Evolutionary conservation across 192 early-diverging fungal genomes (phyloP).

Genomic region (Diversispora eburnea): DNA sequence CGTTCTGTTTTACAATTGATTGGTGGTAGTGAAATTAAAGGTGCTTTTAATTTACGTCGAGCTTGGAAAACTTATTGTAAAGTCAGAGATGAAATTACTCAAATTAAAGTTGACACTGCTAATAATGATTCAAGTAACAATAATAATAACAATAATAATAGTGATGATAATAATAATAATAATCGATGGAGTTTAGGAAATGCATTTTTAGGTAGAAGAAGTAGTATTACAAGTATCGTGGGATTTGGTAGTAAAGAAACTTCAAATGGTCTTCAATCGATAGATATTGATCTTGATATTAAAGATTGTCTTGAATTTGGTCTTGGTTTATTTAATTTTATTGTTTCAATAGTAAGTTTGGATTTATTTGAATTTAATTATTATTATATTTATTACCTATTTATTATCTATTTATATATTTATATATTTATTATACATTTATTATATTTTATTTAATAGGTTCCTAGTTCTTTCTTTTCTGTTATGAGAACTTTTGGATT

Average conservation of each 20-base stretch:
- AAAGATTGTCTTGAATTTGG: constrained; percentile 43
- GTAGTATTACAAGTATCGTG: constrained; percentile 23
- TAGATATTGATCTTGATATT: constrained; percentile 38
- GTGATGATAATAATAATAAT: background rate
- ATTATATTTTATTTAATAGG: background rate
- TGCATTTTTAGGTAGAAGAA: constrained; percentile 7
- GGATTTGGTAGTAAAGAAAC: constrained; percentile 9
- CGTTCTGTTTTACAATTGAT: constrained; percentile 38
- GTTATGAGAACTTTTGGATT: constrained; percentile 20
- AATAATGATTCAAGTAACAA: constrained; percentile 30
- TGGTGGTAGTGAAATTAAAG: constrained; percentile 37
- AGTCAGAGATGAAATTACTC: constrained; percentile 40
- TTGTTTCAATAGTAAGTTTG: constrained; percentile 34
- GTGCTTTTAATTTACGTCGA: constrained; percentile 37
- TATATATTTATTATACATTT: too few relatives aligned
- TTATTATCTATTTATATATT: too few relatives aligned
- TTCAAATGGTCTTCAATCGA: constrained; percentile 29
- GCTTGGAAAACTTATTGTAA: constrained; percentile 42
- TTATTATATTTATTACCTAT: too few relatives aligned
- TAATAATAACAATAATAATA: constrained; percentile 15
- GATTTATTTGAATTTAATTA: too few relatives aligned
- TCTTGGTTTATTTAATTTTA: constrained; percentile 42
- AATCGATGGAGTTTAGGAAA: constrained; percentile 10
- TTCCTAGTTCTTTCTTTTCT: constrained; percentile 20
- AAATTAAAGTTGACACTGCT: constrained; percentile 30